A percentile compares a stretch with the other conserved stretches of the same genome.
These are phyloP conservation scores for Cicer arietinum DNA, from an alignment of 306 rosid genomes.

Conservation along the genomic window DNA sequence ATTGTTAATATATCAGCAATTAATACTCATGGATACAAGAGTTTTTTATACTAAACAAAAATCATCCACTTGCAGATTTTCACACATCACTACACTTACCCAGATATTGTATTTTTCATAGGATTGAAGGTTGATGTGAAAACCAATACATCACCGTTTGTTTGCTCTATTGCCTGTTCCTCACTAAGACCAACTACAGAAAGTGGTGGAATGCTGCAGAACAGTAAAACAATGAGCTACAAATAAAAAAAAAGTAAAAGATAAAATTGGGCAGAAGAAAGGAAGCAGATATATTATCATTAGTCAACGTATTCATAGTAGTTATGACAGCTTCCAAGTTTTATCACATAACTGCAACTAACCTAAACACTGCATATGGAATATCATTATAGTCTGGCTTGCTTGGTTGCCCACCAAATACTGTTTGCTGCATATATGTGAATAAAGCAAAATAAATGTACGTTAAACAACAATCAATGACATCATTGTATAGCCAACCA, in stretches of 20 bases:
- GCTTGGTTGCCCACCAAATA: conserved; percentile 73
- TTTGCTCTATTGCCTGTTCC: conserved; percentile 84
- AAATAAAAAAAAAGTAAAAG: conserved; percentile 22
- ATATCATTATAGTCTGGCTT: conserved; percentile 73
- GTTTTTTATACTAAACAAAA: neutral
- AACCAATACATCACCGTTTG: conserved; percentile 74
- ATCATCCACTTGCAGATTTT: neutral
- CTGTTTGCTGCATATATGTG: conserved; percentile 68
- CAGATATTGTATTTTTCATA: conserved; percentile 94
- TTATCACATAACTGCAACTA: conserved; percentile 11
- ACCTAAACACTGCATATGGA: conserved; percentile 62
- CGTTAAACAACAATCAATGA: conserved; percentile 17
- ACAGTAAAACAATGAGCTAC: conserved; percentile 34
- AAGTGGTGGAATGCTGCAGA: conserved; percentile 95
- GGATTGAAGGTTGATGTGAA: conserved; percentile 92
- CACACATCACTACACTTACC: conserved; percentile 57
- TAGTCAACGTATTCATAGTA: conserved; percentile 8
- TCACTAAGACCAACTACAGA: conserved; percentile 92
- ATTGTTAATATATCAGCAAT: conserved; percentile 37
- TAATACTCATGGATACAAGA: neutral
- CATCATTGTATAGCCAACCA: neutral
- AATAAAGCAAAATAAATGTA: conserved; percentile 38
- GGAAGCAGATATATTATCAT: conserved; percentile 11
- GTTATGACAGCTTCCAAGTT: conserved; percentile 12
- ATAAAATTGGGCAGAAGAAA: conserved; percentile 19